A percentile compares a stretch with the other conserved stretches of the same genome.
phyloP scores from a whole-genome alignment of 441 rosid genomes.

The Jatropha podagrica region DNA sequence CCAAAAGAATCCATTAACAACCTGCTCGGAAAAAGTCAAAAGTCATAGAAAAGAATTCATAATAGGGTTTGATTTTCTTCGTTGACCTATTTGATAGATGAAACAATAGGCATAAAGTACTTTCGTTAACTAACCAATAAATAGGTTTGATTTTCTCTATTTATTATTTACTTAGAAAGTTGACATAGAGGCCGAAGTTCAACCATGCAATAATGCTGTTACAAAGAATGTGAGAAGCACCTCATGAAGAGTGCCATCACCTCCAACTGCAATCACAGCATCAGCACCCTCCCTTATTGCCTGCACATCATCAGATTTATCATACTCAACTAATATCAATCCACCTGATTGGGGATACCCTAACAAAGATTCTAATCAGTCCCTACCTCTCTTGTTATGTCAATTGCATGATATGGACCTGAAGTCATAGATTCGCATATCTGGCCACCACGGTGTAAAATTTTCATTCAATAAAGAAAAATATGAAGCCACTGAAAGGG shows the following conservation, averaged over 20 bases:
- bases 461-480: not conserved
- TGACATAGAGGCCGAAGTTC: not conserved
- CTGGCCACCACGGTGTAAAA: conserved; percentile 34
- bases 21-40: conserved; percentile 48
- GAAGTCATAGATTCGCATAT: conserved; percentile 80
- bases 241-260: conserved; percentile 99
- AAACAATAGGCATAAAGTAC: not conserved
- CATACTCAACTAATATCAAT: conserved; percentile 6
- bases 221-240: conserved; percentile 32
- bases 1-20: conserved; percentile 95
- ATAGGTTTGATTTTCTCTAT: not conserved
- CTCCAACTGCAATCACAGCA: conserved; percentile 98
- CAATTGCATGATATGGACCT: conserved; percentile 93
- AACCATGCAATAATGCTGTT: not conserved
- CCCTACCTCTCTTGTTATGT: conserved; percentile 90
- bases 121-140: not conserved
- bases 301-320: conserved; percentile 37
- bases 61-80: not conserved
- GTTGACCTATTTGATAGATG: not conserved
- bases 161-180: conserved; percentile 1
- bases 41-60: not conserved
- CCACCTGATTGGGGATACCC: not conserved
- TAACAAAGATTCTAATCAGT: conserved; percentile 2
- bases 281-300: conserved; percentile 93
- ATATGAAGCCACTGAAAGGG: not conserved